Evolutionary conservation across 2,329 filamentous ascomycete species (phyloP).

Genomic region (Lojkania enalia): DNA sequence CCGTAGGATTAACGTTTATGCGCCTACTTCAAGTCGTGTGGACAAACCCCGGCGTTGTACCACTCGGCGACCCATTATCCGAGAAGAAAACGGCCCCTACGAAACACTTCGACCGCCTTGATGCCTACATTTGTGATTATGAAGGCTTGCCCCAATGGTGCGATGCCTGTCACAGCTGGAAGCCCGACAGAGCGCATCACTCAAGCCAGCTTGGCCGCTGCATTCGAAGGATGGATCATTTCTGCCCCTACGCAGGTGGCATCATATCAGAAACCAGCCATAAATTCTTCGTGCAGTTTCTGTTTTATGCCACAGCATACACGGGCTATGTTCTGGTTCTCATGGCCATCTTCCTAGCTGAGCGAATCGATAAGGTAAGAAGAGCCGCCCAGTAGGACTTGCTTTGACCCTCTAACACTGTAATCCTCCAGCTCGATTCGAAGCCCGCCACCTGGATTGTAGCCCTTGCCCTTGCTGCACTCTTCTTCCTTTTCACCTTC

Average conservation of each 20-base stretch:
- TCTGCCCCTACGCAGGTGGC: conserved; percentile 94
- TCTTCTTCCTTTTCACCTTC: conserved; percentile 80
- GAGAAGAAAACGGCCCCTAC: conserved; percentile 34
- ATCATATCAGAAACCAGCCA: conserved; percentile 84
- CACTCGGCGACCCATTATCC: conserved; percentile 54
- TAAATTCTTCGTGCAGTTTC: conserved; percentile 93
- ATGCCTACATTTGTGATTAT: conserved; percentile 80
- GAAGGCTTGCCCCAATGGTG: conserved; percentile 86
- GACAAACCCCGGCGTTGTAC: conserved; percentile 72
- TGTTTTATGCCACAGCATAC: conserved; percentile 70
- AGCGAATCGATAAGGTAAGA: conserved; percentile 53
- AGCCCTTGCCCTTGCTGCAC: conserved; percentile 64
- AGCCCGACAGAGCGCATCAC: neutral
- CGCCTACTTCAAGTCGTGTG: conserved; percentile 71
- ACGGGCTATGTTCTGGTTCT: conserved; percentile 67
- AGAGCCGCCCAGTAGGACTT: no score
- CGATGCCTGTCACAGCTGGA: conserved; percentile 76
- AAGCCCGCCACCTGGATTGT: conserved; percentile 59
- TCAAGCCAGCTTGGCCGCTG: conserved; percentile 65
- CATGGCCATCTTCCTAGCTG: conserved; percentile 65
- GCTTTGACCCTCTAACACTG: no score
- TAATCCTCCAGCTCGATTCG: conserved; percentile 27
- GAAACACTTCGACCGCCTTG: conserved; percentile 71
- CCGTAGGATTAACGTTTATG: conserved; percentile 69
- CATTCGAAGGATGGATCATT: conserved; percentile 90